phyloP scores from a whole-genome alignment of 2,329 filamentous ascomycete species.

The Cadophora sp. region DNA sequence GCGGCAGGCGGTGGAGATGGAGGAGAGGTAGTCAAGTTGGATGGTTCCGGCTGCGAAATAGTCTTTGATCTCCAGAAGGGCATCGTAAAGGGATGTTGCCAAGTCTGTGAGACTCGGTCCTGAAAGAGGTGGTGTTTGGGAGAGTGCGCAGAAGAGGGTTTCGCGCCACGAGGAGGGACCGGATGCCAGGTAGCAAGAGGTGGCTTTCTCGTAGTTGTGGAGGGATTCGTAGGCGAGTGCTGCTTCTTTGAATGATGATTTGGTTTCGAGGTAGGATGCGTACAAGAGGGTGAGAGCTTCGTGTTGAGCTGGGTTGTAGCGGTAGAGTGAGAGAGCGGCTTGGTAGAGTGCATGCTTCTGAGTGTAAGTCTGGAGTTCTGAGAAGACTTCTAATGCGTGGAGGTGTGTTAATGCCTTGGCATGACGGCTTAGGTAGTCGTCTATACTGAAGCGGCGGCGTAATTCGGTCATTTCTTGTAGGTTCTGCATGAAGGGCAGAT shows the following conservation, averaged over 20 bases:
- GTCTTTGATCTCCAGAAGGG: constrained; percentile 83
- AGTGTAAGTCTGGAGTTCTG: constrained; percentile 80
- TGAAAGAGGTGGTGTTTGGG: constrained; percentile 66
- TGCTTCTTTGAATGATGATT: constrained; percentile 83
- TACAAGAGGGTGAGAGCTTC: constrained; percentile 77
- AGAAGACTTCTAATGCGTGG: constrained; percentile 74
- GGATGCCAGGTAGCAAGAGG: constrained; percentile 81
- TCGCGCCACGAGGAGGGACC: constrained; percentile 85
- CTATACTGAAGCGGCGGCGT: constrained; percentile 82
- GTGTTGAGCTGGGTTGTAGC: constrained; percentile 76
- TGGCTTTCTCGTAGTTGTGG: constrained; percentile 74
- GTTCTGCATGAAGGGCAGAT: constrained; percentile 90
- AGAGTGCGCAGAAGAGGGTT: constrained; percentile 79
- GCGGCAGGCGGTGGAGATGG: constrained; percentile 73
- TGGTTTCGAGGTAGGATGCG: constrained; percentile 76
- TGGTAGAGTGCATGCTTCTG: constrained; percentile 82
- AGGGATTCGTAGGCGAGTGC: constrained; percentile 92
- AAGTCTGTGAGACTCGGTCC: constrained; percentile 68
- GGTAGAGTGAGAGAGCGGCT: constrained; percentile 79
- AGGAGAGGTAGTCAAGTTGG: constrained; percentile 79
- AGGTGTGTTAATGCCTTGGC: constrained; percentile 81
- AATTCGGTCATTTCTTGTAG: constrained; percentile 76
- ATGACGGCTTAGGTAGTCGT: constrained; percentile 81
- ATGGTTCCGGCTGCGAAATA: constrained; percentile 81
- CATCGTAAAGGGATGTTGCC: constrained; percentile 77